Evolutionary conservation across 495 filamentous ascomycete genomes (phyloP).

Genomic region (Chaetomidium leptoderma): DNA sequence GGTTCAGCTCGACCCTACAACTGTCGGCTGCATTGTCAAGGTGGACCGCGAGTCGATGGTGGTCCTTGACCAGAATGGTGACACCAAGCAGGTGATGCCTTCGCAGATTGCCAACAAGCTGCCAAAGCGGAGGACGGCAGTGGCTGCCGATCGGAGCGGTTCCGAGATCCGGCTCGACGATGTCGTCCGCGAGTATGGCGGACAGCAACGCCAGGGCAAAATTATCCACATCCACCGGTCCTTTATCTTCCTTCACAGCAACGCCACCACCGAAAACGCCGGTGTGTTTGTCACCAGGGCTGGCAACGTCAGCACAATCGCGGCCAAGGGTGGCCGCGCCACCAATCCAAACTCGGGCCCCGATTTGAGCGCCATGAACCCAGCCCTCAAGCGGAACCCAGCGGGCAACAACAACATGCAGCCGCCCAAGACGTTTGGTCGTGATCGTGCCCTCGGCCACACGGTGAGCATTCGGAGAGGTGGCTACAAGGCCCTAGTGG

Average conservation of each 20-base stretch:
- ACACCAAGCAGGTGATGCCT: conserved; percentile 73
- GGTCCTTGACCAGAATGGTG: conserved; percentile 85
- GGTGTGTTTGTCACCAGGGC: conserved; percentile 88
- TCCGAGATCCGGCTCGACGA: conserved; percentile 90
- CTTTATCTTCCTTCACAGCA: conserved; percentile 80
- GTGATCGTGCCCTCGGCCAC: conserved; percentile 84
- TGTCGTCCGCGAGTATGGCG: conserved; percentile 82
- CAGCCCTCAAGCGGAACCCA: conserved; percentile 65
- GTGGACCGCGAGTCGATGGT: conserved; percentile 89
- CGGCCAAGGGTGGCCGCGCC: conserved; percentile 80
- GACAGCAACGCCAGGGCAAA: conserved; percentile 77
- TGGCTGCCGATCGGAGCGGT: conserved; percentile 89
- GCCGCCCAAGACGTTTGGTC: conserved; percentile 72
- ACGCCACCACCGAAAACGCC: conserved; percentile 78
- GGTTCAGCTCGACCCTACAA: conserved; percentile 87
- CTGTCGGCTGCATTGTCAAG: conserved; percentile 89
- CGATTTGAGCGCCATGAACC: conserved; percentile 90
- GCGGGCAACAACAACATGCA: conserved; percentile 55
- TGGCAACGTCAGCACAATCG: conserved; percentile 78
- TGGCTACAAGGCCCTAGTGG: conserved; percentile 84
- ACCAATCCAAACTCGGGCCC: conserved; percentile 57
- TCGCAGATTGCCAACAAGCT: conserved; percentile 89
- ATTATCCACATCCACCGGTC: conserved; percentile 90
- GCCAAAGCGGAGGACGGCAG: conserved; percentile 68
- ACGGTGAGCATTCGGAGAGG: conserved; percentile 82